These are phyloP conservation scores for Heliocybe sulcata DNA, from an alignment of 1,284 basidiomycete genomes.

Conservation along the genomic window DNA sequence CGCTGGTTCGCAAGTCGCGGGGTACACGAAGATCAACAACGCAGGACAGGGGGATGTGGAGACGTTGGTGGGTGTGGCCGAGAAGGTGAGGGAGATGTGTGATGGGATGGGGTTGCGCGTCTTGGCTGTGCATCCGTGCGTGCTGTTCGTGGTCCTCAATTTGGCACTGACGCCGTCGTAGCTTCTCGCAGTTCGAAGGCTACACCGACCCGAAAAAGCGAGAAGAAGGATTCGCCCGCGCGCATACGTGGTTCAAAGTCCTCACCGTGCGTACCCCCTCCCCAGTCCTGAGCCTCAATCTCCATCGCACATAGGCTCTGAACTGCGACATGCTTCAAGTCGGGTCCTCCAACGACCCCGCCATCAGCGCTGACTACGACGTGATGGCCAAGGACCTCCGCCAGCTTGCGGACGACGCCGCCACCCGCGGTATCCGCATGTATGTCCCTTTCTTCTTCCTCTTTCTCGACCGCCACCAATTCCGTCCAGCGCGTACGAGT, in stretches of 20 bases:
- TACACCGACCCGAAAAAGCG: constrained; percentile 14
- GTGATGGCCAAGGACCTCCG: constrained; percentile 21
- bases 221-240: constrained; percentile 14
- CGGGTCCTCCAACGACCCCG: constrained; percentile 20
- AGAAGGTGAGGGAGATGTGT: constrained; percentile 15
- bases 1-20: constrained; percentile 14
- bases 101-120: constrained; percentile 14
- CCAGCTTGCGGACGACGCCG: constrained; percentile 21
- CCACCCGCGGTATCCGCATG: constrained; percentile 20
- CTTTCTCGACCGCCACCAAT: neutral
- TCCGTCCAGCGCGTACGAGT: constrained; percentile 18
- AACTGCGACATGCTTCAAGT: constrained; percentile 21
- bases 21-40: constrained; percentile 17
- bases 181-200: constrained; percentile 22
- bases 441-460: constrained; percentile 5
- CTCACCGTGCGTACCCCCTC: constrained; percentile 13
- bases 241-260: constrained; percentile 20
- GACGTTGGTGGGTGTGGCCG: constrained; percentile 15
- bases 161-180: constrained; percentile 2
- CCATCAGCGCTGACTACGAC: constrained; percentile 17
- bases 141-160: neutral
- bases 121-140: constrained; percentile 17
- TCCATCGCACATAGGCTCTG: constrained; percentile 12
- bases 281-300: neutral
- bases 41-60: constrained; percentile 19